These are phyloP conservation scores for Cenococcum geophilum DNA, from an alignment of 495 filamentous ascomycete genomes.

Conservation along the genomic window DNA sequence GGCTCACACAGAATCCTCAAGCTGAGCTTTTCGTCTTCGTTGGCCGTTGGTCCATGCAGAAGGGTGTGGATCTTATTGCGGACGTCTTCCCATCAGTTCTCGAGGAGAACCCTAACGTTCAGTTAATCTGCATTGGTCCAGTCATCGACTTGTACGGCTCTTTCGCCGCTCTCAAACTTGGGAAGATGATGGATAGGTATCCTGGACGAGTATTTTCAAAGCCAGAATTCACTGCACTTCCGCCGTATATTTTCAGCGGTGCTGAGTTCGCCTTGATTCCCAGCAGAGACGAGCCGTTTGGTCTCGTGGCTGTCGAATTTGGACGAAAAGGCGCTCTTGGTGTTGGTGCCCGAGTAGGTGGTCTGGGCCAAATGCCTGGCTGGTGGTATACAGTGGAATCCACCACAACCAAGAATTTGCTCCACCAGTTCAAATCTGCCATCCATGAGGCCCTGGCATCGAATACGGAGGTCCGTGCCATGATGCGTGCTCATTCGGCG, in stretches of 20 bases:
- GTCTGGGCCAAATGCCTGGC: constrained; percentile 72
- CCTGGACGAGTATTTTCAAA: constrained; percentile 67
- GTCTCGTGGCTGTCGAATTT: constrained; percentile 73
- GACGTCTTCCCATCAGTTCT: constrained; percentile 68
- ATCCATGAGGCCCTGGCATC: constrained; percentile 62
- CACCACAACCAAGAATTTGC: constrained; percentile 61
- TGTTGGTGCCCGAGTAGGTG: constrained; percentile 55
- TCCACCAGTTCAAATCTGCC: constrained; percentile 65
- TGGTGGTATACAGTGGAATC: constrained; percentile 69
- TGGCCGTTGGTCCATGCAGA: constrained; percentile 73
- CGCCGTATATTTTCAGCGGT: constrained; percentile 69
- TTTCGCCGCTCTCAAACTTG: constrained; percentile 69
- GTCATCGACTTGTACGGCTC: constrained; percentile 74
- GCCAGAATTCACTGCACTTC: constrained; percentile 69
- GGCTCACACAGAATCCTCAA: constrained; percentile 55
- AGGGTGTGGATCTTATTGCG: constrained; percentile 71
- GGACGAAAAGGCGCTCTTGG: constrained; percentile 71
- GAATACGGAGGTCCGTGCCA: constrained; percentile 50
- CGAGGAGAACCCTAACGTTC: constrained; percentile 59
- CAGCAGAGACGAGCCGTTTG: constrained; percentile 76
- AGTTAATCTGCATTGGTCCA: constrained; percentile 66
- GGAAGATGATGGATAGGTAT: constrained; percentile 65
- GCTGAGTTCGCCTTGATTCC: constrained; percentile 76
- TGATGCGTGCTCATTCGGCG: constrained; percentile 70
- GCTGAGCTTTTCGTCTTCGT: constrained; percentile 76